Conservation (phyloP, 371 early-diverging fungal genomes). For the Saksenaea oblongispora region DNA sequence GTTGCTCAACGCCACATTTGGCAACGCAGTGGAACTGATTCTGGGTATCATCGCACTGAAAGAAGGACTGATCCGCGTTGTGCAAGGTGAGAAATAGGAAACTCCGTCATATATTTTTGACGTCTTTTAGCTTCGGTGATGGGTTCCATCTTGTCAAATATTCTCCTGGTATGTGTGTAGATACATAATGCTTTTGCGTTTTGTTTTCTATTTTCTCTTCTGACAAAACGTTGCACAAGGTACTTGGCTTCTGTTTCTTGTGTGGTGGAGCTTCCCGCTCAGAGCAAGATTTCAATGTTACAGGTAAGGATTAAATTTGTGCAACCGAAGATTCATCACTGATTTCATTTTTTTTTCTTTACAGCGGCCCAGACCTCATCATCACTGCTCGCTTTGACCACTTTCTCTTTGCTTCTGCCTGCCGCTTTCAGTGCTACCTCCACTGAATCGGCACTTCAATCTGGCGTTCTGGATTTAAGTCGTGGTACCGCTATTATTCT, state of each 20-base stretch:
- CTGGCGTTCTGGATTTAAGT: slow-evolving; percentile 62
- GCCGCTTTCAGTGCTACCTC: slow-evolving; percentile 69
- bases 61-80: slow-evolving; percentile 77
- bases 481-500: slow-evolving; percentile 76
- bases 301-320: slow-evolving; percentile 26
- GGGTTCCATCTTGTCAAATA: slow-evolving; percentile 82
- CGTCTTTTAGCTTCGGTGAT: slow-evolving; percentile 63
- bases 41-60: slow-evolving; percentile 84
- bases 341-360: slow-evolving; percentile 60
- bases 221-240: slow-evolving; percentile 10
- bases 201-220: not conserved
- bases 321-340: slow-evolving; percentile 33
- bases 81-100: slow-evolving; percentile 57
- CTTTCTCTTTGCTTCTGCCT: slow-evolving; percentile 80
- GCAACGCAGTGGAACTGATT: slow-evolving; percentile 86
- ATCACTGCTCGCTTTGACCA: slow-evolving; percentile 76
- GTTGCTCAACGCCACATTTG: slow-evolving; percentile 49
- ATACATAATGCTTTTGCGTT: not conserved
- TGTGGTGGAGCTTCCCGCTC: slow-evolving; percentile 67
- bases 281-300: slow-evolving; percentile 72
- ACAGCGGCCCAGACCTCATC: slow-evolving; percentile 75
- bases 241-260: slow-evolving; percentile 74
- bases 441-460: slow-evolving; percentile 22
- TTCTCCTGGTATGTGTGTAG: slow-evolving; percentile 55
- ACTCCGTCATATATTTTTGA: not conserved